phyloP scores from a whole-genome alignment of 2,329 filamentous ascomycete species.

The Tolypocladium amazonense region DNA sequence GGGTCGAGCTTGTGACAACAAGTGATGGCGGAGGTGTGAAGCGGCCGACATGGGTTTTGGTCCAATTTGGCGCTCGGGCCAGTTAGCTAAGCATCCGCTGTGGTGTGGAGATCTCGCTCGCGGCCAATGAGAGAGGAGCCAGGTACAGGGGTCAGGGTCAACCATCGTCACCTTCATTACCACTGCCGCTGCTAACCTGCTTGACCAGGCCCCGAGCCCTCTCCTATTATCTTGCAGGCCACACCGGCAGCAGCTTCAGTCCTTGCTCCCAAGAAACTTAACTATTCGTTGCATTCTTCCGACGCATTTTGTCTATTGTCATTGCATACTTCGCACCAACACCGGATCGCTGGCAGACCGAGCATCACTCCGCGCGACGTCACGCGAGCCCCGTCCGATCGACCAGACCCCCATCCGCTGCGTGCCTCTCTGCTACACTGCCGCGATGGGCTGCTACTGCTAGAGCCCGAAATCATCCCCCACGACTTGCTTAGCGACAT shows the following conservation, averaged over 20 bases:
- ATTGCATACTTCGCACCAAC: not conserved
- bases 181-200: not conserved
- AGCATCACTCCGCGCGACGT: constrained; percentile 2
- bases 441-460: constrained; percentile 15
- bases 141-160: not conserved
- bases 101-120: not conserved
- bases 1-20: not conserved
- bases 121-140: not conserved
- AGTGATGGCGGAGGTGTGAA: not conserved
- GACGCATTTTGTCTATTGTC: not conserved
- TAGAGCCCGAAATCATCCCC: constrained; percentile 3
- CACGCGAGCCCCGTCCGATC: constrained; percentile 3
- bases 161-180: constrained; percentile 1
- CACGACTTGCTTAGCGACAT: not conserved
- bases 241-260: not conserved
- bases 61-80: not conserved
- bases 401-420: not conserved
- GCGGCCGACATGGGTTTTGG: not conserved
- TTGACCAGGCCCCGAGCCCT: not conserved
- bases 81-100: not conserved
- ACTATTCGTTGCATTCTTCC: not conserved
- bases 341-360: not conserved
- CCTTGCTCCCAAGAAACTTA: not conserved
- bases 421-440: constrained; percentile 1
- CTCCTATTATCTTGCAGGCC: not conserved